Evolutionary conservation across 306 rosid genomes (phyloP), one percentile per base, ranked within the genome.

Genomic region (Parietaria judaica): DNA sequence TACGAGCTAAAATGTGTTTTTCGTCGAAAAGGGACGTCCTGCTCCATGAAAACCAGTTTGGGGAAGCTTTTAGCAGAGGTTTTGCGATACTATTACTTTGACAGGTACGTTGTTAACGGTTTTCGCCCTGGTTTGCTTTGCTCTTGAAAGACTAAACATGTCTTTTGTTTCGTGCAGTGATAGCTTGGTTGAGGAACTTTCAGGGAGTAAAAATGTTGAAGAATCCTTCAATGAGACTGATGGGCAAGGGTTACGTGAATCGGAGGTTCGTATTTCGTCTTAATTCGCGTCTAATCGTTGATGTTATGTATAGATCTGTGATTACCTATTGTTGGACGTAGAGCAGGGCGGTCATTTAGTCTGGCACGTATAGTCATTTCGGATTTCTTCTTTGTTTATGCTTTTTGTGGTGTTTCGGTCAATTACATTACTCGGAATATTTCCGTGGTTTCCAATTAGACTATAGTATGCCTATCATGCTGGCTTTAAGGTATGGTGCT

Each of bases 21-120:
- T 68, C 63, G 70, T 56, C 36, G 65, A 34, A 75, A 46, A 92
- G 99, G 99, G 55, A 66, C 86, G 90, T 76, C 71, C 74, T 74
- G 87, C 82, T 79, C 87, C 60, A 57, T 74, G 14, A 88, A 92
- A 74, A 72, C 86, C 60, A 70, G 73, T 63, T 65, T 92, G 73
- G 97, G 90, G 54, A 82, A 76, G 67, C 80, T 75, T 54, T 82
- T 92, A 11, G 99, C 99, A n/a, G 86, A 86, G 43, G 59, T 64
- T 38, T 76, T 92, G 66, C 72, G 90, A 57, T 92, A 88, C 73
- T 92, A 88, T 78, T 88, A 88, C 81, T 88, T 92, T 51, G 96
- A 92, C 79, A 92, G 99, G 96, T 86, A 79, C 38, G 31, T 46
- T 3, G 51, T 67, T 36, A 64, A 31, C 5, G 11, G 46, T 63